Evolutionary conservation across 129 eudicot genomes (phyloP), one percentile per base, ranked within the genome.

Genomic region (Chrysanthemum lavandulifolium): DNA sequence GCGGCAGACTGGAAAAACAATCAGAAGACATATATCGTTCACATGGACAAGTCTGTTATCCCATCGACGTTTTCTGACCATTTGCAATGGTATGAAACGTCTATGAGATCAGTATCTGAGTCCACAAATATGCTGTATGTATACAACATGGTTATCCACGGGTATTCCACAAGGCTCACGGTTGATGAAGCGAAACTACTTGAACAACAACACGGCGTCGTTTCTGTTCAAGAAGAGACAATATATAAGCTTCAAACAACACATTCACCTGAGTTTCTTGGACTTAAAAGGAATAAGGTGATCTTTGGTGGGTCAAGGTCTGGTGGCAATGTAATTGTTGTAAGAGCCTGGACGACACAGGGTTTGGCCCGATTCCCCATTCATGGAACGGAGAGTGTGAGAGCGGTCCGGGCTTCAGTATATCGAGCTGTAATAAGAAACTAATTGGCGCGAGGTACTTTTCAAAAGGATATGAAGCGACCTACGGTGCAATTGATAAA

Each of bases 351-450:
- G 79, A 84, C 2, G 97, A 92, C 67, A 76, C 72, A 1, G 94
- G 83, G 16, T 73, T 88, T 1, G 96, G 91, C 13, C 87, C 91
- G 1, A 72, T 92, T 48, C 97, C 97, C 2, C 13, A 67, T 9
- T 63, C 72, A 68, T 92, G 96, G 97, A 86, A 83, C 70, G 97
- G 97, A 10, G 81, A 59, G 84, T 87, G 98, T 45, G 88, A 89
- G 78, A 71, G 58, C 0, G 84, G 87, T 25, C 80, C 59, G 56
- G 77, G 81, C 71, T 92, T 96, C 76, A 92, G 89, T 76, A 65
- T 77, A 3, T 78, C 89, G 6, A 74, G 72, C 66, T 89, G 96
- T 76, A 89, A 89, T 76, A 65, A 76, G 16, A 89, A 89, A 65
- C 75, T 89, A 51, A 83, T 89, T 13, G 96, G 96, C 6, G 93